These are phyloP conservation scores for Sequoiadendron giganteum DNA, from an alignment of 75 land plant species.

Conservation along the genomic window DNA sequence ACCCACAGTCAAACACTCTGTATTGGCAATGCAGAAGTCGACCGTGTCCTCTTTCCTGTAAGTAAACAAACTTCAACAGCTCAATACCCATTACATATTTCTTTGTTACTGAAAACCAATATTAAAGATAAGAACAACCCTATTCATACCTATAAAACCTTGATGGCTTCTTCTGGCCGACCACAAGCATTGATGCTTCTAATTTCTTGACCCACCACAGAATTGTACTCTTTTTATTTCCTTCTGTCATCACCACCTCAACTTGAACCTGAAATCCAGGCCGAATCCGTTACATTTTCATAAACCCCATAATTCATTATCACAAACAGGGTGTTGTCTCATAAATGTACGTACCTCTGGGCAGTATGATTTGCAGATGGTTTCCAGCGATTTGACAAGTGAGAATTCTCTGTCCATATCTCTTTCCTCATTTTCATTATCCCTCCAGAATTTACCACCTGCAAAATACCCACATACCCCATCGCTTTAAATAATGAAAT, in stretches of 20 bases:
- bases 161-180: constrained; percentile 51
- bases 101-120: neutral
- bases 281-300: neutral
- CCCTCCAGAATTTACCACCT: neutral
- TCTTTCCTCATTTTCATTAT: neutral
- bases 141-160: neutral
- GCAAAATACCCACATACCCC: neutral
- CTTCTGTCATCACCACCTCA: constrained; percentile 62
- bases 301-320: neutral
- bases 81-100: neutral
- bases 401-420: neutral
- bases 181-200: constrained; percentile 65
- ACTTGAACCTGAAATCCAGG: constrained; percentile 44
- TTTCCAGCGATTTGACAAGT: neutral
- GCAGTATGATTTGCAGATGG: constrained; percentile 4
- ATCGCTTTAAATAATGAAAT: neutral
- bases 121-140: neutral
- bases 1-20: constrained; percentile 32
- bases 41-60: neutral
- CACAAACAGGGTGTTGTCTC: neutral
- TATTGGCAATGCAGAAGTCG: constrained; percentile 21
- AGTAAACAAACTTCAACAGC: neutral
- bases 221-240: constrained; percentile 54
- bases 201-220: constrained; percentile 74
- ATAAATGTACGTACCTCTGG: neutral